phyloP scores from a whole-genome alignment of 192 early-diverging fungal genomes.

The Umbelopsis isabellina region DNA sequence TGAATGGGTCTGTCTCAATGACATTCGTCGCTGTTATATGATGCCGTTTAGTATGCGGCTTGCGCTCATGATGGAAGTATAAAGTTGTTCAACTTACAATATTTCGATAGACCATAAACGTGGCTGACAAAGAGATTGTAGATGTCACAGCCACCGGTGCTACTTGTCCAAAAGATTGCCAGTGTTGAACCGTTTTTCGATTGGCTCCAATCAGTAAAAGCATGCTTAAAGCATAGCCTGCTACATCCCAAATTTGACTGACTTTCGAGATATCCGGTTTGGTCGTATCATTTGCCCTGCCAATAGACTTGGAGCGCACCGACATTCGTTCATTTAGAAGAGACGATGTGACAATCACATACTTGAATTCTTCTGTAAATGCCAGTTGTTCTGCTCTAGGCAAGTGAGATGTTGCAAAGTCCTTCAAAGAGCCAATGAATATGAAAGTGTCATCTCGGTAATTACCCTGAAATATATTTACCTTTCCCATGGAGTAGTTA shows the following conservation, averaged over 20 bases:
- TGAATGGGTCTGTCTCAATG: conserved; percentile 47
- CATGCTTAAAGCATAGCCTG: background rate
- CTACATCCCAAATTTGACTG: background rate
- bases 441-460: background rate
- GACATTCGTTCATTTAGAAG: conserved; percentile 51
- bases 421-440: background rate
- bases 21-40: conserved; percentile 45
- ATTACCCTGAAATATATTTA: background rate
- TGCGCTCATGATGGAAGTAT: background rate
- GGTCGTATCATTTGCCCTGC: background rate
- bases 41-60: background rate
- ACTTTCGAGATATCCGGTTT: background rate
- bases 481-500: background rate
- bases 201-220: background rate
- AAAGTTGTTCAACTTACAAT: conserved; percentile 32
- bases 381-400: conserved; percentile 51
- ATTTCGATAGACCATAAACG: conserved; percentile 44
- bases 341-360: conserved; percentile 60
- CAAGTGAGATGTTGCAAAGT: conserved; percentile 15
- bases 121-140: conserved; percentile 24
- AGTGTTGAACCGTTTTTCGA: background rate
- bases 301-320: conserved; percentile 29
- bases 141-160: conserved; percentile 22
- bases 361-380: conserved; percentile 64
- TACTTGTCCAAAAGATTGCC: background rate